Base-by-base conservation (phyloP, 805 yeast species). In the Cyberlindnera misumaiensis region DNA sequence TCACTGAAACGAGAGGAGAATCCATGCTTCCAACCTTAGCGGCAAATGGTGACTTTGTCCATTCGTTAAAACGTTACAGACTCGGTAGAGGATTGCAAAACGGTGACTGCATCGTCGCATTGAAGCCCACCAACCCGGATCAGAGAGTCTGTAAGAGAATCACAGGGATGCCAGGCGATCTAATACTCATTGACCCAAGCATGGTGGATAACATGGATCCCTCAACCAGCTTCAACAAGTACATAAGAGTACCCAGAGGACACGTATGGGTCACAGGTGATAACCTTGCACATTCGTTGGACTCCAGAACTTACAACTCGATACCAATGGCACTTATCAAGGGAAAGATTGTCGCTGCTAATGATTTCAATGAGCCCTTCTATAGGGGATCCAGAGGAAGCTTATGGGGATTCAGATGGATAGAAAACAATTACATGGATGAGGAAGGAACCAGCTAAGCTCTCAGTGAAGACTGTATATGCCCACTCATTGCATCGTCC, bases 241-340 rank as follows among this genome's bases (percentile, higher is more conserved):
- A 68, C 58, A 78, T 90, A 8, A 68, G 65, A 40, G 89, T 93
- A 0, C 98, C 98, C 1, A 76, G 80, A 48, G 98, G 98, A 3
- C 98, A 93, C 60, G 84, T 86, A 34, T 93, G 97, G 97, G 81
- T 89, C 3, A 87, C 97, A 0, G 99, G 99, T 2, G 99, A 93
- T 55, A 93, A 93, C 55, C 61, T 90, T 41, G 73, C 86, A 20
- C 87, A 81, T 48, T 85, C 96, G 15, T 64, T 89, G 34, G 99
- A 93, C 53, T 86, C 96, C 4, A 67, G 98, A 48, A 76, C 86
- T 0, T 93, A 93, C 56, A 84, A 89, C 28, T 86, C 81, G n/a
- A 64, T 93, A 27, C 97, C 98, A 2, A 68, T 87, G 78, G 97
- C 80, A 0, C 63, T 93, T 29, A 79, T 93, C 3, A 79, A 80